A percentile compares a stretch with the other conserved stretches of the same genome.
Conservation (phyloP, 257 asterid species). For the Solanum piurae region DNA sequence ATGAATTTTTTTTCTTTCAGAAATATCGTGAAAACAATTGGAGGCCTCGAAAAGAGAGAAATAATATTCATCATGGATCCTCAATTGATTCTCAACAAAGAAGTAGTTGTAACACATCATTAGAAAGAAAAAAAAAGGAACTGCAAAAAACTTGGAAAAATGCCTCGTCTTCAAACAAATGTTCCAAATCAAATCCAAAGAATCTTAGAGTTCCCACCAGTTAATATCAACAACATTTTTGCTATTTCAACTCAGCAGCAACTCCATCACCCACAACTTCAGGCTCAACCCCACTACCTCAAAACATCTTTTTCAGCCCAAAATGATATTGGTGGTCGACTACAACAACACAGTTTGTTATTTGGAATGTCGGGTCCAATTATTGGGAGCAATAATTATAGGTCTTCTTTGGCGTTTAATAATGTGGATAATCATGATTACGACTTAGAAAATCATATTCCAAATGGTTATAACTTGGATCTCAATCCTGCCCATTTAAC, state of each 20-base stretch:
- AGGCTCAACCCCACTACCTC: neutral
- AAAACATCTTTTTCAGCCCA: neutral
- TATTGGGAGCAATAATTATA: no score
- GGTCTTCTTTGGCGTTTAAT: no score
- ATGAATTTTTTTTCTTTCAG: neutral
- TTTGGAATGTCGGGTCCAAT: neutral
- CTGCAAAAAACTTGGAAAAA: neutral
- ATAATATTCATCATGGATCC: neutral
- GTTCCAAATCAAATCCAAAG: neutral
- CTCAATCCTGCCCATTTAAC: no score
- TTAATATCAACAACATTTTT: neutral
- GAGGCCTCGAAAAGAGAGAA: conserved; percentile 2
- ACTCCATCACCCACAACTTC: neutral
- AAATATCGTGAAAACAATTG: conserved; percentile 23
- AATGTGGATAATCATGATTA: no score
- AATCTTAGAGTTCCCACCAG: no score
- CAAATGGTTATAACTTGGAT: no score
- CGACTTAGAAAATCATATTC: no score
- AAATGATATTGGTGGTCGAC: neutral
- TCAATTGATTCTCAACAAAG: neutral
- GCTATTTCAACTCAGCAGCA: neutral
- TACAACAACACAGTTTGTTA: neutral
- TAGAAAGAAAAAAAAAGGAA: neutral
- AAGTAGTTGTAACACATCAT: neutral
- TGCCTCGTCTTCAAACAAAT: neutral